These are phyloP conservation scores for Russula olivacea DNA, from an alignment of 768 basidiomycete species.

Conservation along the genomic window DNA sequence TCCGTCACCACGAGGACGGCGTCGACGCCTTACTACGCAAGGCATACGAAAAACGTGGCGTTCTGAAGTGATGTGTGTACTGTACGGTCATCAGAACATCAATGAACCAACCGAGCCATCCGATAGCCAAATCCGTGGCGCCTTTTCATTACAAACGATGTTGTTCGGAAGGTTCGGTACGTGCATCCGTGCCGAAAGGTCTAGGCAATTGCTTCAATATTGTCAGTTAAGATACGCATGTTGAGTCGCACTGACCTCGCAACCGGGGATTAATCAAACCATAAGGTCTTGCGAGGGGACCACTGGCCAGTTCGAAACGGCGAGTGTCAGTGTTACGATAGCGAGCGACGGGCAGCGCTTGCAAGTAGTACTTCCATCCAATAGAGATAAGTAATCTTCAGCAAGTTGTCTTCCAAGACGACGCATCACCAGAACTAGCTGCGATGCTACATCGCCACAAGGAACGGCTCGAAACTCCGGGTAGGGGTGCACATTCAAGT, in stretches of 20 bases:
- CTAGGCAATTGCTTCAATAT: background rate
- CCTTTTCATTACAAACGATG: background rate
- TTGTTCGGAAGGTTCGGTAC: background rate
- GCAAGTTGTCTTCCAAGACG: background rate
- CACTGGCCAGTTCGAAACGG: background rate
- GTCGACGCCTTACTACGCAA: background rate
- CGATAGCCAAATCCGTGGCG: background rate
- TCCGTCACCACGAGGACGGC: background rate
- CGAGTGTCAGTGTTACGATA: background rate
- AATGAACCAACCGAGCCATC: background rate
- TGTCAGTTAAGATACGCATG: background rate
- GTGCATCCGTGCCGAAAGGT: background rate
- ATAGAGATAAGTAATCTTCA: background rate
- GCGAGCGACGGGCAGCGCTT: background rate
- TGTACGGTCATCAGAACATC: background rate
- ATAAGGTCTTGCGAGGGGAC: background rate
- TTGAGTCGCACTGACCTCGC: background rate
- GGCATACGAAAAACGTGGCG: background rate
- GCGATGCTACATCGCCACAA: background rate
- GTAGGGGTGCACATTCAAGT: background rate
- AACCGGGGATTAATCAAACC: background rate
- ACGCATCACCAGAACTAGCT: background rate
- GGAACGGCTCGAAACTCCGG: background rate
- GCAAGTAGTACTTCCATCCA: background rate
- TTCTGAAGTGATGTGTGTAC: background rate